Evolutionary conservation across 1,284 basidiomycete species (phyloP).

Genomic region (Golubevia pallescens): DNA sequence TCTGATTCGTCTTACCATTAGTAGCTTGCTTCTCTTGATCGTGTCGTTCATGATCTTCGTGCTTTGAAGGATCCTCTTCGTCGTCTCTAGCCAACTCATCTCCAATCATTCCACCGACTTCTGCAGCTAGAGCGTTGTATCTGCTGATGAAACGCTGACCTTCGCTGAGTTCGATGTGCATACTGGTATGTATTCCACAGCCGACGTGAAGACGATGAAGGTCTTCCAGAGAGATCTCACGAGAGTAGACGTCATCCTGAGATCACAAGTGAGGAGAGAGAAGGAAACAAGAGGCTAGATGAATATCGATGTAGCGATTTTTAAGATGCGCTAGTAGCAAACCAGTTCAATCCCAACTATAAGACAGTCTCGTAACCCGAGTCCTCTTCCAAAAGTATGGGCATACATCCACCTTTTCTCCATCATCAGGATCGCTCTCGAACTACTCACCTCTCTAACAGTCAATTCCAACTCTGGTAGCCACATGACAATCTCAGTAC

Average conservation of each 20-base stretch:
- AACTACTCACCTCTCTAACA: slow-evolving; percentile 26
- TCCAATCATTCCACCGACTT: slow-evolving; percentile 26
- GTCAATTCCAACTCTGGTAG: slow-evolving; percentile 48
- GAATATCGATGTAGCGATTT: too few relatives aligned
- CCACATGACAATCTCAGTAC: slow-evolving; percentile 35
- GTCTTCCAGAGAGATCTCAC: slow-evolving; percentile 49
- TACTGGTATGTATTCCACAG: slow-evolving; percentile 30
- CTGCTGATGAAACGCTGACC: slow-evolving; percentile 46
- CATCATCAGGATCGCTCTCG: too few relatives aligned
- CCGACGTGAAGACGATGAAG: slow-evolving; percentile 46
- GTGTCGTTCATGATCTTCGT: not conserved
- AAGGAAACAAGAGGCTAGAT: not conserved
- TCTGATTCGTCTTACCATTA: not conserved
- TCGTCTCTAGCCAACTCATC: not conserved
- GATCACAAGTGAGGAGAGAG: too few relatives aligned
- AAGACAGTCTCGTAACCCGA: too few relatives aligned
- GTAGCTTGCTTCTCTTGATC: too few relatives aligned
- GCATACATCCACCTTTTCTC: too few relatives aligned
- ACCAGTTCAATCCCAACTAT: too few relatives aligned
- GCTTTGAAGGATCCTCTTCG: slow-evolving; percentile 23
- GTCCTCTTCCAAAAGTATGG: not conserved
- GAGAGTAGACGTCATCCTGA: slow-evolving; percentile 51
- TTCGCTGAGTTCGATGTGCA: slow-evolving; percentile 44
- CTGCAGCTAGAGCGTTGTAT: slow-evolving; percentile 52
- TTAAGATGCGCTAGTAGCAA: too few relatives aligned